Evolutionary conservation across 2,329 filamentous ascomycete genomes (phyloP).

Genomic region (Metarhizium rileyi): DNA sequence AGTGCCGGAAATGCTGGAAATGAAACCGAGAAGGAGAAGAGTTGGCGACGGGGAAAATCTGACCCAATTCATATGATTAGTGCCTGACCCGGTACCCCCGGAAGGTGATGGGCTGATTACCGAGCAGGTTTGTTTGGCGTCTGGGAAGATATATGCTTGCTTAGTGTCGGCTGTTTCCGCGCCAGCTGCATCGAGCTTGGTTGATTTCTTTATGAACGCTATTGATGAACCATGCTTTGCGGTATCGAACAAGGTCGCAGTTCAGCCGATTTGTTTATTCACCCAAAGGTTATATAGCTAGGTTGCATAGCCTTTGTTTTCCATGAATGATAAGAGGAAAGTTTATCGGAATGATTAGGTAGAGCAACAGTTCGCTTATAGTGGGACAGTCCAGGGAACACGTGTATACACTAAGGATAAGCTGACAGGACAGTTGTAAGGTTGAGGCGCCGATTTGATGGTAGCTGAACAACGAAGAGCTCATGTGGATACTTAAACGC

Average conservation of each 20-base stretch:
- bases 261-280: slow-evolving; percentile 1
- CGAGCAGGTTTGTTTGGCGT: slow-evolving; percentile 20
- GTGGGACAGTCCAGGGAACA: too few relatives aligned
- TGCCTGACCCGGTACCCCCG: not conserved
- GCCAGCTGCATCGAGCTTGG: not conserved
- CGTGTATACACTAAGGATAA: too few relatives aligned
- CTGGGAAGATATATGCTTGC: slow-evolving; percentile 18
- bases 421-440: too few relatives aligned
- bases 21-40: not conserved
- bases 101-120: slow-evolving; percentile 8
- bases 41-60: not conserved
- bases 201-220: not conserved
- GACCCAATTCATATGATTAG: not conserved
- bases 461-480: too few relatives aligned
- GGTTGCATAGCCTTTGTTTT: slow-evolving; percentile 1
- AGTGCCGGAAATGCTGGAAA: not conserved
- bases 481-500: too few relatives aligned
- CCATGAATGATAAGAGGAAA: not conserved
- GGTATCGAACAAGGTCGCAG: not conserved
- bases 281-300: not conserved
- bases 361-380: too few relatives aligned
- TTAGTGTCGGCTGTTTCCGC: slow-evolving; percentile 9
- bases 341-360: too few relatives aligned
- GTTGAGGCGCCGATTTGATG: too few relatives aligned
- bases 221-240: not conserved